Conservation (phyloP, 2,329 filamentous ascomycete genomes). For the Sporothrix protearum region DNA sequence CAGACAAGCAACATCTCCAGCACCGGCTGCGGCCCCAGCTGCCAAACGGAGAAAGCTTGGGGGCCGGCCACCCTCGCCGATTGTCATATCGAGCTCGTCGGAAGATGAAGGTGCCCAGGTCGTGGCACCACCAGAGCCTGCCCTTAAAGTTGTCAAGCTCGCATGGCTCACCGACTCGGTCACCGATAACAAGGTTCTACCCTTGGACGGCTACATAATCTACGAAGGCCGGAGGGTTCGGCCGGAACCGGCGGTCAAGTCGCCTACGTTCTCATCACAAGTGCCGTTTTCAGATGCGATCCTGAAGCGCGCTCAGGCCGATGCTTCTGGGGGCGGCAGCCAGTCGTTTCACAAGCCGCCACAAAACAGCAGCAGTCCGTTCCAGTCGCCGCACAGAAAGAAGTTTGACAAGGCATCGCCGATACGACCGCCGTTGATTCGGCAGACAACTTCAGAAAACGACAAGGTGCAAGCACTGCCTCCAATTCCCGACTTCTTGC, state of each 20-base stretch:
- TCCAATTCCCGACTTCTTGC: conserved; percentile 63
- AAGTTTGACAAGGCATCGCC: background rate
- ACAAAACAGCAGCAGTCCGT: background rate
- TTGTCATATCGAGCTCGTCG: conserved; percentile 29
- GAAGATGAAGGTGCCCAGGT: conserved; percentile 28
- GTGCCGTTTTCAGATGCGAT: conserved; percentile 29
- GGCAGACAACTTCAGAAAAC: conserved; percentile 74
- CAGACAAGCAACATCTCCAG: background rate
- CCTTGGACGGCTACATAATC: conserved; percentile 50
- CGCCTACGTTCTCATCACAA: background rate
- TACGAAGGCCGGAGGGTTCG: conserved; percentile 44
- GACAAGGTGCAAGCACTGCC: conserved; percentile 59
- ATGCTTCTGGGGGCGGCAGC: conserved; percentile 19
- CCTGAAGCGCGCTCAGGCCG: conserved; percentile 34
- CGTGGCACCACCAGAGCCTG: conserved; percentile 15
- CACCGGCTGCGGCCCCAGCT: conserved; percentile 22
- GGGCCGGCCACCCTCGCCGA: background rate
- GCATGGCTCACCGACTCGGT: conserved; percentile 57
- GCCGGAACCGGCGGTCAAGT: background rate
- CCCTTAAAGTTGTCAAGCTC: conserved; percentile 53
- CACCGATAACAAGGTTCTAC: conserved; percentile 43
- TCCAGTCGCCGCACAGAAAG: background rate
- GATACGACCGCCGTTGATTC: conserved; percentile 45
- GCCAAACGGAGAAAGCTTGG: conserved; percentile 18
- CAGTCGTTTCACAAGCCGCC: background rate